Evolutionary conservation across 2,329 filamentous ascomycete genomes (phyloP).

Genomic region (Trichoderma sp.): DNA sequence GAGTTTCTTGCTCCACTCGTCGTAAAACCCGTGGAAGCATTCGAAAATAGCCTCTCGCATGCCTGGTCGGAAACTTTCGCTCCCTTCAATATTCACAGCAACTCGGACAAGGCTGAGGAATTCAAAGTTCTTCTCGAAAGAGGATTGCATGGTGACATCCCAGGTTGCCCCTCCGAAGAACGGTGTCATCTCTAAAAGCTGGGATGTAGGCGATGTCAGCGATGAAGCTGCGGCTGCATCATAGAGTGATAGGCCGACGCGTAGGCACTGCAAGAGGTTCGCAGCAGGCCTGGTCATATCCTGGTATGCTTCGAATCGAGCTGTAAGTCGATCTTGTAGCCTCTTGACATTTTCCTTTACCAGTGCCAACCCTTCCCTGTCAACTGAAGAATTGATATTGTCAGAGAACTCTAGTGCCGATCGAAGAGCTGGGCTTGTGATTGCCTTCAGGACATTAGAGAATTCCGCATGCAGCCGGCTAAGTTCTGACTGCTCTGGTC

Average conservation of each 20-base stretch:
- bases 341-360: slow-evolving; percentile 62
- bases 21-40: slow-evolving; percentile 71
- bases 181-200: slow-evolving; percentile 51
- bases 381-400: slow-evolving; percentile 18
- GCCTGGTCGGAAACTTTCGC: slow-evolving; percentile 41
- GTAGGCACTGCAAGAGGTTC: slow-evolving; percentile 76
- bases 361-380: slow-evolving; percentile 47
- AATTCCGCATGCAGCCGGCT: slow-evolving; percentile 80
- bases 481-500: slow-evolving; percentile 69
- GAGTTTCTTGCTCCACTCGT: slow-evolving; percentile 77
- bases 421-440: slow-evolving; percentile 52
- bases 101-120: slow-evolving; percentile 42
- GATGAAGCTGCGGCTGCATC: slow-evolving; percentile 46
- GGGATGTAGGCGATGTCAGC: slow-evolving; percentile 37
- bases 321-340: slow-evolving; percentile 68
- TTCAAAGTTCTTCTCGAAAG: slow-evolving; percentile 41
- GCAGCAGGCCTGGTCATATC: slow-evolving; percentile 79
- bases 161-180: slow-evolving; percentile 55
- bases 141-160: slow-evolving; percentile 27
- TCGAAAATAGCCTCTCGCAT: slow-evolving; percentile 60
- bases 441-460: slow-evolving; percentile 68
- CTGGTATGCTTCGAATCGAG: slow-evolving; percentile 75
- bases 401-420: slow-evolving; percentile 31
- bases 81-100: slow-evolving; percentile 50
- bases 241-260: slow-evolving; percentile 70